phyloP scores from a whole-genome alignment of 164 flowering plant genomes.

The Vitis amurensis region DNA sequence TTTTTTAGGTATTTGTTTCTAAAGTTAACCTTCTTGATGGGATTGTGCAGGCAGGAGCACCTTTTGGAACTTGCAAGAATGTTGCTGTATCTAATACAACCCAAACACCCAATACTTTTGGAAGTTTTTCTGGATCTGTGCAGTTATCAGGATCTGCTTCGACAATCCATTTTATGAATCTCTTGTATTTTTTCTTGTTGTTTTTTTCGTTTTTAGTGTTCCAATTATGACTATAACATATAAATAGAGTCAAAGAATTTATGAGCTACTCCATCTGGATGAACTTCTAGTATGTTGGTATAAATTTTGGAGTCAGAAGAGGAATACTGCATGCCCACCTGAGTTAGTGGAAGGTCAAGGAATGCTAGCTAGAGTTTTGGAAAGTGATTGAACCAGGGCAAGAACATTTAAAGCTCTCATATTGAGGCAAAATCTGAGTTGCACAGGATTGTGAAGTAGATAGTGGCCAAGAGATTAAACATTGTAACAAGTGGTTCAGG shows the following conservation, averaged over 20 bases:
- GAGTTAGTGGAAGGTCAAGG: conserved; percentile 16
- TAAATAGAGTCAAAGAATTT: background rate
- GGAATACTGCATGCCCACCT: conserved; percentile 12
- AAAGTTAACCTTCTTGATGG: conserved; percentile 2
- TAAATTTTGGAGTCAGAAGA: conserved; percentile 16
- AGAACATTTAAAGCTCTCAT: conserved; percentile 9
- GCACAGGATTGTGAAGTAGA: conserved; percentile 2
- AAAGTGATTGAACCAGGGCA: conserved; percentile 1
- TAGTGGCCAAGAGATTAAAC: conserved; percentile 9
- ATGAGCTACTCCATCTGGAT: conserved; percentile 11
- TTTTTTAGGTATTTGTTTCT: background rate
- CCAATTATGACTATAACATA: conserved; percentile 15
- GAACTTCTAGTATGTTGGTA: conserved; percentile 15
- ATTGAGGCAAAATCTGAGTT: conserved; percentile 2
- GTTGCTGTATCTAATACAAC: conserved; percentile 33
- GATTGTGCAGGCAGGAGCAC: conserved; percentile 74
- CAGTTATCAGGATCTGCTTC: conserved; percentile 69
- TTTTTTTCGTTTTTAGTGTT: conserved; percentile 21
- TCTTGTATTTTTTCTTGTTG: conserved; percentile 20
- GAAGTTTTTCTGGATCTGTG: conserved; percentile 76
- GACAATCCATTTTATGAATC: conserved; percentile 20
- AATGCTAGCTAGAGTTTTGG: conserved; percentile 18
- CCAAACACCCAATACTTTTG: conserved; percentile 32
- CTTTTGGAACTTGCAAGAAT: conserved; percentile 75
- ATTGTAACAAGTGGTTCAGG: conserved; percentile 21